Base-by-base conservation (phyloP, 2,329 filamentous ascomycete genomes). In the Biscogniauxia marginata region DNA sequence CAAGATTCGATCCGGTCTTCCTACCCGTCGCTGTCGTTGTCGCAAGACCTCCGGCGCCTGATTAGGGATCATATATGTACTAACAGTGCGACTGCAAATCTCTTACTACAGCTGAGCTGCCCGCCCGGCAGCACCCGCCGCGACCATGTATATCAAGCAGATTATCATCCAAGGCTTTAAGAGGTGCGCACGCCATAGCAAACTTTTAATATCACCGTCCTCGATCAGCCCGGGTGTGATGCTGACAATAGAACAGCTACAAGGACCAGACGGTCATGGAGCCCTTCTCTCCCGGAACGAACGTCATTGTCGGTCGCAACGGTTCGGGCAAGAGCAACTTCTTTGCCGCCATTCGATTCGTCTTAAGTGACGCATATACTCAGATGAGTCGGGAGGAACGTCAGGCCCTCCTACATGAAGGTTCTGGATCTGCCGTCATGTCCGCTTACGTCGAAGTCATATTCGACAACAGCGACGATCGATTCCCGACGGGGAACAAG, bases 81-180 rank as follows among this genome's bases (percentile, higher is more conserved):
- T 16, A 46, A 48, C 51, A 58, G 21, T 52, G 66, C 66, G 67
- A 69, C 65, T 58, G 57, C 45, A 46, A 58, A 57, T 62, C 54
- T 62, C 63, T 59, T 50, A 62, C 51, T 58, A 49, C 55, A 46
- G 58, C 64, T 67, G 67, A 63, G 68, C 70, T 71, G 70, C 70
- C 69, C 67, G 65, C 59, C 55, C 59, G 69, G 70, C 70, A 70
- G 69, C 68, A 63, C 61, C 63, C 58, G 60, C 60, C 59, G 67
- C 69, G 74, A 80, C 67, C 71, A 96, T 97, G 93, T 95, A 96
- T 80, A 97, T 99, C 84, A 99, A 99, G 77, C 95, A 99, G 80
- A 97, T 98, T 75, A 98, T 97, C 75, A 98, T 99, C 73, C 95
- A 99, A 76, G 95, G 95, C 86, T 99, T 99, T 79, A 99, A 99